These are phyloP conservation scores for Aegilops sharonensis DNA, from an alignment of 176 grass and related monocot genomes.

Conservation along the genomic window DNA sequence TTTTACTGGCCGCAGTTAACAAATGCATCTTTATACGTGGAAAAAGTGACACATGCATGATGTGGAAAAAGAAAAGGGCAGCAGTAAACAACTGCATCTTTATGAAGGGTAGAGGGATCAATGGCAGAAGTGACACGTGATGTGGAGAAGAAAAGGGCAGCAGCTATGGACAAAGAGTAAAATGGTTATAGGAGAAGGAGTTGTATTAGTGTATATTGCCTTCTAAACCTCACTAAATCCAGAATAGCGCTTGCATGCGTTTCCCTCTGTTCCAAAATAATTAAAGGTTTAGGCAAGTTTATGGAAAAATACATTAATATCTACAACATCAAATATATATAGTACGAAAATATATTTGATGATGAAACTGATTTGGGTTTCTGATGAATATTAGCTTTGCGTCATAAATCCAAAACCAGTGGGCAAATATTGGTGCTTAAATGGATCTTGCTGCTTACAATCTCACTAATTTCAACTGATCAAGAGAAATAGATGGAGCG, in stretches of 20 bases:
- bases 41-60: background rate
- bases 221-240: slow-evolving; percentile 11
- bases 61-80: background rate
- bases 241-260: background rate
- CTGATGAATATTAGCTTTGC: background rate
- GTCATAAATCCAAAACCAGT: too few species aligned
- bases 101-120: background rate
- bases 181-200: background rate
- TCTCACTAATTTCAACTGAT: too few species aligned
- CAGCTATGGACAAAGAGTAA: background rate
- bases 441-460: too few species aligned
- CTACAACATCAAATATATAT: too few species aligned
- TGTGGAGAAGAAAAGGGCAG: background rate
- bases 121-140: background rate
- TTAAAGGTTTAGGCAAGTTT: background rate
- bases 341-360: too few species aligned
- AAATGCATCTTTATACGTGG: background rate
- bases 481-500: too few species aligned
- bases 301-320: too few species aligned
- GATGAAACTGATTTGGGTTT: background rate
- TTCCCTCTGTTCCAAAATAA: background rate
- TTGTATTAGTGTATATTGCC: background rate
- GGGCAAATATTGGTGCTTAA: too few species aligned
- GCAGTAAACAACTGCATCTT: slow-evolving; percentile 15
- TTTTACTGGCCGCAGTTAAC: background rate